A percentile compares a stretch with the other conserved stretches of the same genome.
Evolutionary conservation across 2,329 filamentous ascomycete genomes (phyloP).

Genomic region (Ophiocordyceps unilateralis): DNA sequence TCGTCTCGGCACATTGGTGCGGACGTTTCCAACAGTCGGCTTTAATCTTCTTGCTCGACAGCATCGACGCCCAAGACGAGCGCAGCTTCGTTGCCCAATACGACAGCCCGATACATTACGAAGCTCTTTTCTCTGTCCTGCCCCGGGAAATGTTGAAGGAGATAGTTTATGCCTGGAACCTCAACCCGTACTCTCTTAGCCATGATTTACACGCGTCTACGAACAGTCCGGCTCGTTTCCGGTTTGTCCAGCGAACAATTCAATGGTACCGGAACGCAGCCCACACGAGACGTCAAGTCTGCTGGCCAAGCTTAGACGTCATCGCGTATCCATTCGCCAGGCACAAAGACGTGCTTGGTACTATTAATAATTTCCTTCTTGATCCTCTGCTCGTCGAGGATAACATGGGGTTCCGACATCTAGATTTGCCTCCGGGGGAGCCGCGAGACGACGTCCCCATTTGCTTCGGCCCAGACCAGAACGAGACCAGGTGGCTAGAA

Average conservation of each 20-base stretch:
- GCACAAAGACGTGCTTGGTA: not conserved
- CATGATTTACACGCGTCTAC: not conserved
- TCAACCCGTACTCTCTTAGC: not conserved
- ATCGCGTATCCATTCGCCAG: not conserved
- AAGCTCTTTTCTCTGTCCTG: not conserved
- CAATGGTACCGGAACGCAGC: not conserved
- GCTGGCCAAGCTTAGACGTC: not conserved
- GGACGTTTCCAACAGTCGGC: not conserved
- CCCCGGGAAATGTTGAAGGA: not conserved
- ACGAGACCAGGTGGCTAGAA: not conserved
- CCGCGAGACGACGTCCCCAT: not conserved
- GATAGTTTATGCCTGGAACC: not conserved
- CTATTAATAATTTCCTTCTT: not conserved
- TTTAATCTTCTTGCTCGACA: not conserved
- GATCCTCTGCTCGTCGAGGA: not conserved
- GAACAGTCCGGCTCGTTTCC: not conserved
- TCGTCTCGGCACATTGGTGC: not conserved
- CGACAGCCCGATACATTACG: not conserved
- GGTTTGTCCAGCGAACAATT: not conserved
- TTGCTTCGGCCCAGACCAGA: not conserved
- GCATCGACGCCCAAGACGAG: not conserved
- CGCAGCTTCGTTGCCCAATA: not conserved
- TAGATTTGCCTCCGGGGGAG: not conserved
- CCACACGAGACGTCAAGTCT: not conserved
- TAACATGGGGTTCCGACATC: not conserved